Conservation (phyloP, 2,329 filamentous ascomycete genomes). For the Apiospora marii region DNA sequence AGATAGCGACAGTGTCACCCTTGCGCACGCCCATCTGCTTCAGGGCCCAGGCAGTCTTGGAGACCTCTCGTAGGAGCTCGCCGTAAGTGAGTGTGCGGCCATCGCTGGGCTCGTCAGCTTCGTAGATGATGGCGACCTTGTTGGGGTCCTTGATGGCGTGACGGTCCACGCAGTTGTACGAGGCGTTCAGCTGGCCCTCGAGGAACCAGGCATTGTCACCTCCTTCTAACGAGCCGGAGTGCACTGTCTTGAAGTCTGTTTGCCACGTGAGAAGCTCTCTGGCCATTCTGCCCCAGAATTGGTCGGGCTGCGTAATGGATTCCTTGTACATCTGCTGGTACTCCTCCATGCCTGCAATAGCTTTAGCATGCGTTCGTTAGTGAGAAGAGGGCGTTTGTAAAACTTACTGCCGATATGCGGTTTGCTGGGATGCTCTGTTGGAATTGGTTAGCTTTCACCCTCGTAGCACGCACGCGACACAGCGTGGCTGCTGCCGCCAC, state of each 20-base stretch:
- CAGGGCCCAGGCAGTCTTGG: conserved; percentile 83
- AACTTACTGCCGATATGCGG: conserved; percentile 70
- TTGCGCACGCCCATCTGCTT: conserved; percentile 97
- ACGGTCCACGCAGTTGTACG: conserved; percentile 96
- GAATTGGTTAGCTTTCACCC: conserved; percentile 36
- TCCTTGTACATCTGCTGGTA: conserved; percentile 76
- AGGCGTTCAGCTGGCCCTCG: conserved; percentile 92
- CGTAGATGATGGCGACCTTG: conserved; percentile 96
- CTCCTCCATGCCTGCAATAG: conserved; percentile 64
- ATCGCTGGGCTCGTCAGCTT: conserved; percentile 88
- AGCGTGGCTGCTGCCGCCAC: background rate
- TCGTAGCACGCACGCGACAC: background rate
- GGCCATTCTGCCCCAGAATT: conserved; percentile 88
- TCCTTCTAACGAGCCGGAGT: conserved; percentile 74
- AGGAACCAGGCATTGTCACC: conserved; percentile 95
- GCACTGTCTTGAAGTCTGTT: conserved; percentile 89
- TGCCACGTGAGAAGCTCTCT: conserved; percentile 92
- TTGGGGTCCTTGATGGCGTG: conserved; percentile 95
- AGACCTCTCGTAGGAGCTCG: conserved; percentile 93
- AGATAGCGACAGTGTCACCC: conserved; percentile 96
- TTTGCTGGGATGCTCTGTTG: conserved; percentile 72
- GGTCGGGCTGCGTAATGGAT: conserved; percentile 87
- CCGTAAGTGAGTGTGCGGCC: conserved; percentile 91
- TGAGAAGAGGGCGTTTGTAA: background rate
- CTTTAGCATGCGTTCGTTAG: conserved; percentile 35